phyloP scores from a whole-genome alignment of 805 yeast species.

The Wickerhamomyces hampshirensis region DNA sequence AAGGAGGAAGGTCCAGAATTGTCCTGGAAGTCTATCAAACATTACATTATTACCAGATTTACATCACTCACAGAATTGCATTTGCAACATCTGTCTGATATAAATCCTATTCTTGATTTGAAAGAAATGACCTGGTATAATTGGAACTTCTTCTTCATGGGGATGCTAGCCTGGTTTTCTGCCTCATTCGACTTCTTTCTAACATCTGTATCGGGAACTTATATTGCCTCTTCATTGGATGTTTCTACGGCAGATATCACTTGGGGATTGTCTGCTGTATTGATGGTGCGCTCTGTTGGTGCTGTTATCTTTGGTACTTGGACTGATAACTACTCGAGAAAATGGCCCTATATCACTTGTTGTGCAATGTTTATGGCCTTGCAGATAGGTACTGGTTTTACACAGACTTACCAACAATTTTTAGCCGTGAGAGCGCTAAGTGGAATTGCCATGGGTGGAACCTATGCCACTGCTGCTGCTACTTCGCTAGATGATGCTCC shows the following conservation, averaged over 20 bases:
- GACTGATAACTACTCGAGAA: constrained; percentile 61
- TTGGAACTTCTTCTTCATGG: constrained; percentile 1
- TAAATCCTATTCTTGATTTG: constrained; percentile 40
- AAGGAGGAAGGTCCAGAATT: constrained; percentile 7
- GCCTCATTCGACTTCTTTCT: constrained; percentile 71
- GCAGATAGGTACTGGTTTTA: constrained; percentile 65
- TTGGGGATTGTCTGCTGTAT: constrained; percentile 70
- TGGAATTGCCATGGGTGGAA: constrained; percentile 53
- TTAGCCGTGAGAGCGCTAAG: constrained; percentile 59
- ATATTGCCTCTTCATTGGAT: constrained; percentile 46
- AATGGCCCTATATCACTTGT: constrained; percentile 59
- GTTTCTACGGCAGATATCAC: constrained; percentile 48
- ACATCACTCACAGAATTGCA: constrained; percentile 20
- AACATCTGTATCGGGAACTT: constrained; percentile 52
- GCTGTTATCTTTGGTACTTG: constrained; percentile 62
- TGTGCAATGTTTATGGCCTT: constrained; percentile 46
- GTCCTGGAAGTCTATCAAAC: constrained; percentile 4
- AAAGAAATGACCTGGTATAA: neutral
- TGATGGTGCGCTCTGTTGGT: constrained; percentile 70
- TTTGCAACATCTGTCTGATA: constrained; percentile 14
- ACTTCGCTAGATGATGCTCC: constrained; percentile 61
- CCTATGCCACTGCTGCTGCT: constrained; percentile 40
- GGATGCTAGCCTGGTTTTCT: constrained; percentile 54
- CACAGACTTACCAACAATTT: constrained; percentile 50
- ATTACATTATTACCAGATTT: neutral